phyloP scores from a whole-genome alignment of 108 stramenopile genomes.

The Bacterosira constricta region DNA sequence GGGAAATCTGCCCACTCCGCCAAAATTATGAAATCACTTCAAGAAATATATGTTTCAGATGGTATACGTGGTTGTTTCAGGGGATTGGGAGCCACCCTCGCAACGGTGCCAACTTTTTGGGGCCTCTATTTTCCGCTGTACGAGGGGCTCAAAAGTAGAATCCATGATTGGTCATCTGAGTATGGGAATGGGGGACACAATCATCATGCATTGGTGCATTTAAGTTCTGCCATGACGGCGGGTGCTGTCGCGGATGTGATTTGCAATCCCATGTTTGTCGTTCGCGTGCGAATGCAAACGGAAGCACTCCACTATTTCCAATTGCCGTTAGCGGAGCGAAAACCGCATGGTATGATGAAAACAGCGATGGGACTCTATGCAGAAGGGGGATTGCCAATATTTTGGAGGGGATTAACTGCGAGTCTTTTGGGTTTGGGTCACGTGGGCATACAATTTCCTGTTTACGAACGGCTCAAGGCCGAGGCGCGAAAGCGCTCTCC shows the following conservation, averaged over 20 bases:
- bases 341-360: conserved; percentile 50
- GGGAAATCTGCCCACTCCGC: conserved; percentile 9
- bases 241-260: conserved; percentile 87
- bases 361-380: conserved; percentile 59
- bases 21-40: conserved; percentile 43
- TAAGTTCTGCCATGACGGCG: conserved; percentile 74
- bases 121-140: conserved; percentile 80
- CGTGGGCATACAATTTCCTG: conserved; percentile 92
- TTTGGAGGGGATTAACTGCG: conserved; percentile 91
- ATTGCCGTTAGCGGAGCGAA: conserved; percentile 25
- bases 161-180: conserved; percentile 19
- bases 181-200: conserved; percentile 38
- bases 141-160: conserved; percentile 45
- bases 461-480: conserved; percentile 85
- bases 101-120: conserved; percentile 92
- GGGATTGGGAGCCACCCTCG: conserved; percentile 86
- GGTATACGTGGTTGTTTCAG: conserved; percentile 85
- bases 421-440: conserved; percentile 89
- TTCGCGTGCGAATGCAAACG: conserved; percentile 89
- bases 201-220: conserved; percentile 71
- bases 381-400: conserved; percentile 69
- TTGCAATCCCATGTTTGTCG: conserved; percentile 93
- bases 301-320: conserved; percentile 81
- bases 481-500: conserved; percentile 52
- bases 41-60: conserved; percentile 67